A percentile compares a stretch with the other conserved stretches of the same genome.
phyloP scores from a whole-genome alignment of 495 filamentous ascomycete genomes.

The Penicillium paradoxum region DNA sequence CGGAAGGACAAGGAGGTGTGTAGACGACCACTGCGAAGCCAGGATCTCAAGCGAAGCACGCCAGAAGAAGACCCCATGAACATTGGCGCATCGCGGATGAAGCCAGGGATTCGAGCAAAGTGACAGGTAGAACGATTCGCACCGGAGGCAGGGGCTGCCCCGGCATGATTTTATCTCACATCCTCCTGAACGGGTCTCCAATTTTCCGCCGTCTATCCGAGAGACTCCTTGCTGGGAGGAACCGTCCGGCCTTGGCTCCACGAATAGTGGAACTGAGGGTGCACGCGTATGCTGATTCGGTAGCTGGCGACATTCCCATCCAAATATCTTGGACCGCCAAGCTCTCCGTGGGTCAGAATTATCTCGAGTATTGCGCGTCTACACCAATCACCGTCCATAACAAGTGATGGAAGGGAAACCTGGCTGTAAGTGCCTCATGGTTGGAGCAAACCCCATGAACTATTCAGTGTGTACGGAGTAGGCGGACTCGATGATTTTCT shows the following conservation, averaged over 20 bases:
- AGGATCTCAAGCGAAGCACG: conserved; percentile 16
- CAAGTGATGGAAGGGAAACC: background rate
- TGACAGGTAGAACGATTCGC: background rate
- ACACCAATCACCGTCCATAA: background rate
- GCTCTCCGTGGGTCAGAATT: conserved; percentile 1
- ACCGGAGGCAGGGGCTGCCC: background rate
- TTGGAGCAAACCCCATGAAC: background rate
- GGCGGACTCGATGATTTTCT: background rate
- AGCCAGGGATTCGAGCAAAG: background rate
- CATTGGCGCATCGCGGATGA: conserved; percentile 30
- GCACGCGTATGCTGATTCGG: conserved; percentile 8
- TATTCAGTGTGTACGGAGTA: background rate
- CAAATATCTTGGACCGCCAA: conserved; percentile 8
- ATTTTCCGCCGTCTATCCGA: background rate
- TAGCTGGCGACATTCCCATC: too few species aligned
- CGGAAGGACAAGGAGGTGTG: conserved; percentile 2
- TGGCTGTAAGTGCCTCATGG: background rate
- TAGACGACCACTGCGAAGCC: conserved; percentile 12
- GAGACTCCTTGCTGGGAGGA: background rate
- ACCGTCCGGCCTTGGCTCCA: conserved; percentile 1
- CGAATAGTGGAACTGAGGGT: background rate
- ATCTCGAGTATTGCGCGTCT: background rate
- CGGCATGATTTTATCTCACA: background rate
- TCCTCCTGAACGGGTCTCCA: background rate
- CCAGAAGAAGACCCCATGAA: conserved; percentile 19